phyloP scores from a whole-genome alignment of 1,139 yeast genomes.

The Keqinozyma sinolaborantium region DNA sequence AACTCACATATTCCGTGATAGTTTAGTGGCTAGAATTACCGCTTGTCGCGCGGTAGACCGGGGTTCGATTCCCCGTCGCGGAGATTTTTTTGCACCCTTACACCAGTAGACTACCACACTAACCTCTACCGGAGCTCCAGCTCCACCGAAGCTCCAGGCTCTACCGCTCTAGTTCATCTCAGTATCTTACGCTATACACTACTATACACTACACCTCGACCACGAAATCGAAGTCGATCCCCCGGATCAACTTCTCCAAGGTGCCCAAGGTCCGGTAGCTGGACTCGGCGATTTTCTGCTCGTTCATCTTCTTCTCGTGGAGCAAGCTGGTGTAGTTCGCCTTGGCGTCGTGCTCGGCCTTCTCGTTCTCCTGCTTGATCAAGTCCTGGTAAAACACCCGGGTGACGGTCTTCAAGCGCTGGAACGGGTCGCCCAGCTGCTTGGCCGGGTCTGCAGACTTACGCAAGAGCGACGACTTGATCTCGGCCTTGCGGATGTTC shows the following conservation, averaged over 20 bases:
- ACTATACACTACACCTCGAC: conserved; percentile 9
- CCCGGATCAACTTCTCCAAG: conserved; percentile 38
- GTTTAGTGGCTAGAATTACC: conserved; percentile 48
- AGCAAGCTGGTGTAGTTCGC: conserved; percentile 30
- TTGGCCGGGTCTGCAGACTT: conserved; percentile 40
- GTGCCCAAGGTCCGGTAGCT: conserved; percentile 44
- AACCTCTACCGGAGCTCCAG: background rate
- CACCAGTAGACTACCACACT: background rate
- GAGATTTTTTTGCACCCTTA: conserved; percentile 15
- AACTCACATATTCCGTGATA: too few relatives aligned
- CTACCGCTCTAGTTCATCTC: background rate
- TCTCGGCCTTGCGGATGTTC: conserved; percentile 77
- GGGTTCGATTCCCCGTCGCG: conserved; percentile 51
- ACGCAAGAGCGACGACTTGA: conserved; percentile 55
- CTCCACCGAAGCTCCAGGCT: background rate
- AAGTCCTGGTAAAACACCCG: conserved; percentile 68
- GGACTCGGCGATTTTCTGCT: conserved; percentile 37
- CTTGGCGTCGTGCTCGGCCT: conserved; percentile 40
- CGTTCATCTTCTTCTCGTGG: conserved; percentile 36
- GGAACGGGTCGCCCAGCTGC: conserved; percentile 78
- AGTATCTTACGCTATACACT: too few relatives aligned
- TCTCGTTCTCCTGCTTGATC: conserved; percentile 41
- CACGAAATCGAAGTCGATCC: conserved; percentile 33
- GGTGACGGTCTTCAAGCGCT: conserved; percentile 82
- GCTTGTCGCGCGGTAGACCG: conserved; percentile 49